phyloP scores from a whole-genome alignment of 768 basidiomycete species.

The Suillus decipiens region DNA sequence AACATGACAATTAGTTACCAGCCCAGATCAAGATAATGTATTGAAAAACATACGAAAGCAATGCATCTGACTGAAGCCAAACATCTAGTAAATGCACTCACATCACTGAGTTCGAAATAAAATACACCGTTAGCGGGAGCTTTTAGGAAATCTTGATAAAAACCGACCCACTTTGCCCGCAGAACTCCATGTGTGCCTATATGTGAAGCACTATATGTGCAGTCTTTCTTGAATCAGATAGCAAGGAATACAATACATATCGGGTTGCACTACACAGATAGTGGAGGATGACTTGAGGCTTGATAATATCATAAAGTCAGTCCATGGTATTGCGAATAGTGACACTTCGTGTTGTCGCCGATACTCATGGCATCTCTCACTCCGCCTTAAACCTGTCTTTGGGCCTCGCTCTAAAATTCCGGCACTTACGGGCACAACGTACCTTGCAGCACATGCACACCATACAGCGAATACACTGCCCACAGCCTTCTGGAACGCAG shows the following conservation, averaged over 20 bases:
- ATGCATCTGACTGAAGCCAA: neutral
- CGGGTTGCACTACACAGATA: neutral
- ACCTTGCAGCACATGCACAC: constrained; percentile 55
- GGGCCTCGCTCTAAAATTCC: constrained; percentile 36
- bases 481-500: constrained; percentile 40
- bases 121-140: neutral
- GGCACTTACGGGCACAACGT: constrained; percentile 38
- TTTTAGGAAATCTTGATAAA: neutral
- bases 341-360: neutral
- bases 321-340: neutral
- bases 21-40: neutral
- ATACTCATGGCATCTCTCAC: constrained; percentile 7
- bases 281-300: neutral
- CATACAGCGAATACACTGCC: constrained; percentile 61
- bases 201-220: neutral
- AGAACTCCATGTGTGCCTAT: neutral
- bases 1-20: neutral
- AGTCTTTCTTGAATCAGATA: neutral
- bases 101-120: neutral
- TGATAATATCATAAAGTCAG: neutral
- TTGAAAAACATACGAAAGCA: neutral
- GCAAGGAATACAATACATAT: neutral
- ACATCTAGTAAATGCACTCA: neutral
- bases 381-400: constrained; percentile 29
- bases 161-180: neutral